phyloP scores from a whole-genome alignment of 1,139 yeast genomes.

The Protomyces arabidopsidicola region DNA sequence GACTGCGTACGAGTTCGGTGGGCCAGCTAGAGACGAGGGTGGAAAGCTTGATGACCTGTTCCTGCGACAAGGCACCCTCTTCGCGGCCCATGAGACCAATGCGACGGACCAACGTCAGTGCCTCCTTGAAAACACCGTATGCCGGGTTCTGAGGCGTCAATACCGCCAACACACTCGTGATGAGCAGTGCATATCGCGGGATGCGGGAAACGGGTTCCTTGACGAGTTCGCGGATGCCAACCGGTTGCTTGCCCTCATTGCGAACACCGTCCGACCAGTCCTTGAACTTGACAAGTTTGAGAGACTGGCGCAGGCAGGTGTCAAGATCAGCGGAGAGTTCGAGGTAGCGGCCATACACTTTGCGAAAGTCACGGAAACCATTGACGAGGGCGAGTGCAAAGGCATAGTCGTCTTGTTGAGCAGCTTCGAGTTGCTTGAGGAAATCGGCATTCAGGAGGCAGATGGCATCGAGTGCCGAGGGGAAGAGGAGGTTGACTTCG shows the following conservation, averaged over 20 bases:
- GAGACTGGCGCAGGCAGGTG: slow-evolving; percentile 6
- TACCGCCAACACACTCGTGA: slow-evolving; percentile 10
- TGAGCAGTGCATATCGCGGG: slow-evolving; percentile 27
- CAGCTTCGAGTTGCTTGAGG: slow-evolving; percentile 16
- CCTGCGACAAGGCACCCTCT: slow-evolving; percentile 15
- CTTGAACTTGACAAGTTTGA: slow-evolving; percentile 15
- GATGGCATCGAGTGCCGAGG: slow-evolving; percentile 27
- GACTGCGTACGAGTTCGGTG: slow-evolving; percentile 20
- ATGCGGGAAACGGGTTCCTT: slow-evolving; percentile 28
- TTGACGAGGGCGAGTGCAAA: slow-evolving; percentile 14
- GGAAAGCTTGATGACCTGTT: slow-evolving; percentile 21
- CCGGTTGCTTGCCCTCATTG: slow-evolving; percentile 5
- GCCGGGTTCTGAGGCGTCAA: slow-evolving; percentile 23
- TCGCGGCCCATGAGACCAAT: slow-evolving; percentile 26
- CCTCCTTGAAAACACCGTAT: slow-evolving; percentile 21
- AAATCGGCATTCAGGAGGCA: slow-evolving; percentile 26
- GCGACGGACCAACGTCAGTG: slow-evolving; percentile 9
- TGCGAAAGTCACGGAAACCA: slow-evolving; percentile 21
- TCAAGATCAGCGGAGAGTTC: slow-evolving; percentile 25
- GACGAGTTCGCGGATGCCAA: slow-evolving; percentile 27
- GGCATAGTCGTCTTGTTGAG: slow-evolving; percentile 3
- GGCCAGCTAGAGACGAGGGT: slow-evolving; percentile 27
- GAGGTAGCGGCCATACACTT: slow-evolving; percentile 25
- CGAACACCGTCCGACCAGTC: slow-evolving; percentile 18
- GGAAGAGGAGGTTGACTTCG: slow-evolving; percentile 25